Percentiles rank a stretch among this genome's conserved stretches.
Conservation (phyloP, 1,284 basidiomycete species). For the Boletus sp. region DNA sequence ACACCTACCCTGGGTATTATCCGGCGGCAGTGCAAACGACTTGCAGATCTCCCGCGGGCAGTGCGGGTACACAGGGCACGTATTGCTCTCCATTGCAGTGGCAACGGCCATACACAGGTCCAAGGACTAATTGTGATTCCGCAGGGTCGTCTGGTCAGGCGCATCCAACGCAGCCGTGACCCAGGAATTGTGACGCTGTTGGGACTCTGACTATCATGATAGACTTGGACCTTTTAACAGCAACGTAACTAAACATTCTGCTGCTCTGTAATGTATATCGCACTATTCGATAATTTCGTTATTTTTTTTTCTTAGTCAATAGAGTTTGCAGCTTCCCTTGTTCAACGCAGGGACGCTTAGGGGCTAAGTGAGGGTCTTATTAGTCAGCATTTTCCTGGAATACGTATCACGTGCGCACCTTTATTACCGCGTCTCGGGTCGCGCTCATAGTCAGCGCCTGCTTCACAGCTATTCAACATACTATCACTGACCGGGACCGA, state of each 20-base stretch:
- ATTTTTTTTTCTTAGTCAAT: neutral
- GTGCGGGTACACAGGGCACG: conserved; percentile 23
- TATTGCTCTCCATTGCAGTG: conserved; percentile 34
- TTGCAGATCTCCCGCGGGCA: conserved; percentile 17
- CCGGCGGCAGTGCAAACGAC: conserved; percentile 10
- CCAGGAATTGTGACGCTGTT: neutral
- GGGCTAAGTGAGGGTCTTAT: neutral
- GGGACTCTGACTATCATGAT: conserved; percentile 1
- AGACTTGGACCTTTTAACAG: conserved; percentile 12
- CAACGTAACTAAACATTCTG: conserved; percentile 1
- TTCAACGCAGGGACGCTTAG: neutral
- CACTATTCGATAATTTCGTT: conserved; percentile 9
- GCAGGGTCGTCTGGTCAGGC: conserved; percentile 23
- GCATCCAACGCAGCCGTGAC: conserved; percentile 18
- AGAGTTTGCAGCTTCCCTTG: too few relatives aligned
- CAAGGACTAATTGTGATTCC: conserved; percentile 21
- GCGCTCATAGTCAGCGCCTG: neutral
- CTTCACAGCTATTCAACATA: neutral
- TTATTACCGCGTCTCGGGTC: neutral
- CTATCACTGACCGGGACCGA: neutral
- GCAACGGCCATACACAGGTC: conserved; percentile 39
- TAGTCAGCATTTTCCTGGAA: neutral
- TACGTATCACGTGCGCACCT: neutral
- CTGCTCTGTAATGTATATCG: conserved; percentile 23
- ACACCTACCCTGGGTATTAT: conserved; percentile 20